Conservation (phyloP, 306 rosid species). For the Trichosanthes truncata region DNA sequence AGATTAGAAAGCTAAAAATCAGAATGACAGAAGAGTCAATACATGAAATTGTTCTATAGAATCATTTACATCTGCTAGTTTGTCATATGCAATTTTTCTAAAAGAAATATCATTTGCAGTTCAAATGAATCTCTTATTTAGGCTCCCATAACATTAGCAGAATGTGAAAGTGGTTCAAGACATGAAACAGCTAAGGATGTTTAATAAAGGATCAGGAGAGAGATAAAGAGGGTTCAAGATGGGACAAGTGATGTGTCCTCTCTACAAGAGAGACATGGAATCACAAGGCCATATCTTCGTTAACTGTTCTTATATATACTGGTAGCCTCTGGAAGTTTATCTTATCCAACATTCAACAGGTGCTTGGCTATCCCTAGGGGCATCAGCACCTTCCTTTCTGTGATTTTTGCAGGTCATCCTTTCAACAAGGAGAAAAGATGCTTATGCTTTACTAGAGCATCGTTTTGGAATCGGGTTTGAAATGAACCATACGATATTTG, state of each 20-base stretch:
- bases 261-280: neutral
- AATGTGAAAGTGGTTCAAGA: neutral
- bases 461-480: neutral
- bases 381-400: neutral
- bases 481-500: neutral
- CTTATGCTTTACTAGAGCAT: neutral
- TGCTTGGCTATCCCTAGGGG: neutral
- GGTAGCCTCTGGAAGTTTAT: neutral
- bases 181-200: neutral
- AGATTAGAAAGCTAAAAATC: neutral
- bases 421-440: neutral
- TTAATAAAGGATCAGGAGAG: neutral
- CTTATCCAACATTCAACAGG: neutral
- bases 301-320: neutral
- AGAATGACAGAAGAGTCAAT: neutral
- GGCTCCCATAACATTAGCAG: neutral
- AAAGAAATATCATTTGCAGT: neutral
- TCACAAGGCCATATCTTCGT: neutral
- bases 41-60: neutral
- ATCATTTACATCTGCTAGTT: slow-evolving; percentile 1
- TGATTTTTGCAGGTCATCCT: neutral
- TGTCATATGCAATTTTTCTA: neutral
- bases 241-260: neutral
- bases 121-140: neutral
- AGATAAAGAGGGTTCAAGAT: neutral